These are phyloP conservation scores for Penicillium polonicum DNA, from an alignment of 2,329 filamentous ascomycete species.

Conservation along the genomic window DNA sequence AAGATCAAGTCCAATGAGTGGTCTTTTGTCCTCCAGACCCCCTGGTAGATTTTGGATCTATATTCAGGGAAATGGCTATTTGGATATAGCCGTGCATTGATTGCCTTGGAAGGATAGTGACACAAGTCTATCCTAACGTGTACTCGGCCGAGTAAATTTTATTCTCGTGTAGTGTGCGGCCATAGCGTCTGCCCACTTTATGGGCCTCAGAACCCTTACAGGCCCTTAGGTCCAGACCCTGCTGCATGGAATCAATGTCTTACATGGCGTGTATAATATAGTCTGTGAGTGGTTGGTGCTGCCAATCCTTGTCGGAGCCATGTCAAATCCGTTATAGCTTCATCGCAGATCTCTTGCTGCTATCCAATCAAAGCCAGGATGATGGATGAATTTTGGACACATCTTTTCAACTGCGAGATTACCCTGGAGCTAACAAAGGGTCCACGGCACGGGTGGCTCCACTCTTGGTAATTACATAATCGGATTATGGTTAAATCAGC, in stretches of 20 bases:
- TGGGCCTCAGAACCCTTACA: background rate
- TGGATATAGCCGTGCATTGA: background rate
- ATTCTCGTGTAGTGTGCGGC: background rate
- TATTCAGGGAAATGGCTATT: background rate
- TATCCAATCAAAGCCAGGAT: background rate
- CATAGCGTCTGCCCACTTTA: background rate
- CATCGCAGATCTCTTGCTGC: background rate
- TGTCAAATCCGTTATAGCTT: background rate
- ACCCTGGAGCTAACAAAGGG: background rate
- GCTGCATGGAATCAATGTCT: too few species aligned
- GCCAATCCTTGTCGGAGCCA: background rate
- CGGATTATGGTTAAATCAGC: background rate
- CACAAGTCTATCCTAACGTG: background rate
- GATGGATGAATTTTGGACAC: constrained; percentile 3
- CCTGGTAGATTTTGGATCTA: background rate
- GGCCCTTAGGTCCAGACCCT: too few species aligned
- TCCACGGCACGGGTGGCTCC: background rate
- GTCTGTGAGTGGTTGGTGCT: too few species aligned
- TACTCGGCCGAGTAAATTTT: background rate
- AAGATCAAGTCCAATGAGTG: background rate
- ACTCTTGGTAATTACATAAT: background rate
- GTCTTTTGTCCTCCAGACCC: background rate
- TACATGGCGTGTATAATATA: too few species aligned
- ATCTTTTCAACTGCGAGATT: constrained; percentile 1
- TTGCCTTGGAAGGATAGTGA: background rate